phyloP scores from a whole-genome alignment of 805 yeast genomes.

The Starmerella floris region DNA sequence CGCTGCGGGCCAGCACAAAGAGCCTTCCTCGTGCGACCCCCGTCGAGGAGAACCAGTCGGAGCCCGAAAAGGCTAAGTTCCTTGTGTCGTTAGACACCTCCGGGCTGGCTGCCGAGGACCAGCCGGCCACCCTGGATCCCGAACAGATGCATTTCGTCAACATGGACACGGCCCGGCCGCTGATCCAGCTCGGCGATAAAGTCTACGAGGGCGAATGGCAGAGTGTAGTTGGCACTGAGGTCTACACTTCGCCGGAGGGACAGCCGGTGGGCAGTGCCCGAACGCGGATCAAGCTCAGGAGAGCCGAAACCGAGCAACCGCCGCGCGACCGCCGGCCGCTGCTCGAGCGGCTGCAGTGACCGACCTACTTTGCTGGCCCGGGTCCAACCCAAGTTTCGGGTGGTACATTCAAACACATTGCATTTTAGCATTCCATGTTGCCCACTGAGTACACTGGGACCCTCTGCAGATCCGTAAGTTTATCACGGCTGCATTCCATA shows the following conservation, averaged over 20 bases:
- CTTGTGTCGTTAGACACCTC: constrained; percentile 42
- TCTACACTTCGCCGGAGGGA: constrained; percentile 27
- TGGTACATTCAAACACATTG: neutral
- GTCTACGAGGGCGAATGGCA: constrained; percentile 68
- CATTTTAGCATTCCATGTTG: neutral
- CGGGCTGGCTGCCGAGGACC: constrained; percentile 10
- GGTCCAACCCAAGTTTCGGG: neutral
- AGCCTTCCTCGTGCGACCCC: neutral
- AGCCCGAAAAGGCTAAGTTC: constrained; percentile 14
- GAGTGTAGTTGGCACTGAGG: constrained; percentile 64
- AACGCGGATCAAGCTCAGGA: constrained; percentile 21
- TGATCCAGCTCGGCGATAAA: constrained; percentile 43
- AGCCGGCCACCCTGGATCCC: constrained; percentile 7
- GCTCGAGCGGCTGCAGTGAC: constrained; percentile 7
- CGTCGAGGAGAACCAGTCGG: neutral
- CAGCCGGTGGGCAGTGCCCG: constrained; percentile 23
- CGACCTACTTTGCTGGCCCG: no score
- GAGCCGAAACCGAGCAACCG: constrained; percentile 13
- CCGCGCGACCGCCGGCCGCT: constrained; percentile 4
- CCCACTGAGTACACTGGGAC: neutral
- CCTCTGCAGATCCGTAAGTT: no score
- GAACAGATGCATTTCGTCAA: constrained; percentile 39
- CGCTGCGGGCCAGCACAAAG: constrained; percentile 15
- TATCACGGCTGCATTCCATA: no score
- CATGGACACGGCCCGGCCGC: constrained; percentile 40